Evolutionary conservation across 495 filamentous ascomycete genomes (phyloP), one percentile per base, ranked within the genome.

Genomic region (Penicillium bialowiezense): DNA sequence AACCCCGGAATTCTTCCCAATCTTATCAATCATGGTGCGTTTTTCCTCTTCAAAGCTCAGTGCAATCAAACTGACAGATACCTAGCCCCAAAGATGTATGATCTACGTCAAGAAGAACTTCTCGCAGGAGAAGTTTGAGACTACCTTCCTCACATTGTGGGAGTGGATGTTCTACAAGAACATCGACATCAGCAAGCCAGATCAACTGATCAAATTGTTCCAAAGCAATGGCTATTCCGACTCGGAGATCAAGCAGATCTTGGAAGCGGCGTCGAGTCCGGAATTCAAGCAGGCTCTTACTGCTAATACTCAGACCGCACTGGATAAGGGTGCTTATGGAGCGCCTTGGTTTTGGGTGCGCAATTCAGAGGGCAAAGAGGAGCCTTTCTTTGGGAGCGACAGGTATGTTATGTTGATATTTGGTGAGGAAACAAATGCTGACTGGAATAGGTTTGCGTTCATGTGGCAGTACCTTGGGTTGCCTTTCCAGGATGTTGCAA

Each of bases 321-420:
- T 66, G 15, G 75, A 83, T 33, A 64, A 58, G 14, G 88, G 88
- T 0, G 86, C 86, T 1, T 91, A 86, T 65, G 88, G 88, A 0
- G 81, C 81, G 43, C 88, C 88, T 1, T 91, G 87, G 85, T 72
- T 88, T 49, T 86, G 81, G 77, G 87, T 83, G n/a, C 69, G 62
- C n/a, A 80, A 88, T 56, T 56, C 44, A 12, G 65, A 72, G 8
- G 83, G 84, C 4, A 59, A 70, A 42, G 72, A 70, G 43, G 83
- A 87, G 68, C 83, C 85, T 3, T 90, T 89, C 62, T 91, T 90
- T 64, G 87, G 87, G 2, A 89, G 85, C 65, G 87, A 90, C 68
- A 72, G 86, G 70, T 88, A 41, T 37, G 60, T 56, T 33, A n/a
- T 15, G 18, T 7, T 15, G 67, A 34, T 66, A 60, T n/a, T n/a